Evolutionary conservation across 2,329 filamentous ascomycete species (phyloP).

Genomic region (Grosmannia huntii): DNA sequence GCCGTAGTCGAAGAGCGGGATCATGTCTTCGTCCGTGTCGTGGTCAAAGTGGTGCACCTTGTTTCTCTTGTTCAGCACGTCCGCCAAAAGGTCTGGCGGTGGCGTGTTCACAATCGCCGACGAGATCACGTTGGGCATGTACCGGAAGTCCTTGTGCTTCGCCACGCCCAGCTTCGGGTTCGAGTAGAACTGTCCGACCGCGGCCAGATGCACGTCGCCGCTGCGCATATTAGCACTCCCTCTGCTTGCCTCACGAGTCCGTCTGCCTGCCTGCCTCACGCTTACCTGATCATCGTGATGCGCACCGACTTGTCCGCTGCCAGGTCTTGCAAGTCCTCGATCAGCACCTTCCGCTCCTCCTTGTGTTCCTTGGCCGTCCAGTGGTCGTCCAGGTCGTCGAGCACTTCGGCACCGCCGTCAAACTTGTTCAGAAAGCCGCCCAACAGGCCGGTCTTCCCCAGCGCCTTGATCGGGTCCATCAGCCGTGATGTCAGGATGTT

Average conservation of each 20-base stretch:
- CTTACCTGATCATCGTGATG: conserved; percentile 69
- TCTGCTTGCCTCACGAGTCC: background rate
- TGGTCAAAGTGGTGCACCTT: conserved; percentile 60
- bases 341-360: conserved; percentile 69
- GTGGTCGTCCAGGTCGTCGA: conserved; percentile 89
- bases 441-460: conserved; percentile 70
- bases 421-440: conserved; percentile 77
- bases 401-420: conserved; percentile 80
- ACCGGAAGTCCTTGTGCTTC: conserved; percentile 86
- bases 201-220: conserved; percentile 87
- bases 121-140: conserved; percentile 92
- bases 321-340: conserved; percentile 85
- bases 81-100: conserved; percentile 74
- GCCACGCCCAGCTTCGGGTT: conserved; percentile 67
- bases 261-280: background rate
- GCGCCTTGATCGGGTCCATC: conserved; percentile 80
- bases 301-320: conserved; percentile 87
- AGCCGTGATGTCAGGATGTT: conserved; percentile 68
- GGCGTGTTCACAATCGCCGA: conserved; percentile 92
- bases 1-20: conserved; percentile 80
- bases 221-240: conserved; percentile 24
- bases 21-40: conserved; percentile 89
- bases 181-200: conserved; percentile 88
- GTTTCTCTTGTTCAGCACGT: conserved; percentile 88
- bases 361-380: conserved; percentile 97